Base-by-base conservation (phyloP, 371 early-diverging fungal species). In the Conidiobolus incongruus region DNA sequence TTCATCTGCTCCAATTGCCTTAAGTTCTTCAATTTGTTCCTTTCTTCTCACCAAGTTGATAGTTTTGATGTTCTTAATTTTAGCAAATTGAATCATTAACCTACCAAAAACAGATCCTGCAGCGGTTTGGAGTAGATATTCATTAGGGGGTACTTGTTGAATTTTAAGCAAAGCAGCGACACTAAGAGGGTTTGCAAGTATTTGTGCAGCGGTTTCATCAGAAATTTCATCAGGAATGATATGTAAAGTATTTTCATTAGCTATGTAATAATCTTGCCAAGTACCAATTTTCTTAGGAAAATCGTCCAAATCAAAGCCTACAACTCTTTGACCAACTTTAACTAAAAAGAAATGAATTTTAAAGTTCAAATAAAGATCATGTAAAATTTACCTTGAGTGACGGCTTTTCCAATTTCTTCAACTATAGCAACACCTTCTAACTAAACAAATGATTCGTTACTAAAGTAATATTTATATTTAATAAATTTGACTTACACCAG, bases 121-220 rank as follows among this genome's bases (percentile, higher is more conserved):
- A 12, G 42, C 42, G 20, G 22, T 42, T 20, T 42, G 42, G 12
- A 42, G 8, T 2, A 42, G 1, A 29, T 16, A 42, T 31, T 42
- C 42, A 2, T 17, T 32, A 30, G 30, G 2, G 2, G 40, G 40
- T 24, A 24, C 21, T 22, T 40, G 6, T 12, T 16, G 16, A 29
- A 2, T 28, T 33, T 29, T 31, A 8, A 42, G 13, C 21, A 42
- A 2, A 2, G 17, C 42, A 32, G 30, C 30, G 10, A 32, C 28
- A 19, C 32, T 42, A 5, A 42, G 15, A 5, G 22, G 42, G 32
- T 42, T 42, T 1, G 21, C 20, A 32, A 42, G 13, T 13, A 31
- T n/a, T 29, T 42, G 42, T 2, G 42, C 42, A 15, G 42, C 42
- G 2, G 32, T 42, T 32, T 42, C 42, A 42, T 42, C 42, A 3